These are phyloP conservation scores for Saxophila tyrrhenica DNA, from an alignment of 495 filamentous ascomycete species.

Conservation along the genomic window DNA sequence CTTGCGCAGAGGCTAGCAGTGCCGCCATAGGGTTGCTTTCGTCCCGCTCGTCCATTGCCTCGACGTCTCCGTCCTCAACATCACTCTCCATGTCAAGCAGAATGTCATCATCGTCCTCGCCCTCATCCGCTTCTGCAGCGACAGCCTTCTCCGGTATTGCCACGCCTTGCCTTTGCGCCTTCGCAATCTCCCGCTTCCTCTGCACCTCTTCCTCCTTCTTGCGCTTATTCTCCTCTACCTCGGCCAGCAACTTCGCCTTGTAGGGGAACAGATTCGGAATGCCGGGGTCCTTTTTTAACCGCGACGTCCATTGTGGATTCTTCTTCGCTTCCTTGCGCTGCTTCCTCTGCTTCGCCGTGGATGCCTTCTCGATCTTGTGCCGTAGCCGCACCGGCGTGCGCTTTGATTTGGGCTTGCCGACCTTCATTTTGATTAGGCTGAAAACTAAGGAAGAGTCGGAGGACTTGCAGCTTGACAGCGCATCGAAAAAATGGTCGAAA, in stretches of 20 bases:
- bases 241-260: conserved; percentile 86
- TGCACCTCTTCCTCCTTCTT: conserved; percentile 68
- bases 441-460: too few relatives aligned
- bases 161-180: conserved; percentile 42
- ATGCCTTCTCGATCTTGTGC: conserved; percentile 92
- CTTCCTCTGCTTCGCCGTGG: conserved; percentile 83
- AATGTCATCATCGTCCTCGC: conserved; percentile 30
- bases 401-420: conserved; percentile 73
- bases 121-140: conserved; percentile 24
- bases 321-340: conserved; percentile 77
- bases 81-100: conserved; percentile 26
- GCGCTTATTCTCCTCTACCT: conserved; percentile 81
- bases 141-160: conserved; percentile 30
- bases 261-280: conserved; percentile 96
- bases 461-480: neutral
- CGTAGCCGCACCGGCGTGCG: conserved; percentile 75
- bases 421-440: conserved; percentile 15
- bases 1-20: conserved; percentile 76
- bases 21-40: conserved; percentile 79
- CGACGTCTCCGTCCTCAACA: conserved; percentile 40
- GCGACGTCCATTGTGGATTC: conserved; percentile 90
- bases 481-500: neutral
- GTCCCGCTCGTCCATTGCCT: conserved; percentile 37
- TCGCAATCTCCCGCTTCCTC: conserved; percentile 59
- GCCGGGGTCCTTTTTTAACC: conserved; percentile 90